A percentile compares a stretch with the other conserved stretches of the same genome.
These are phyloP conservation scores for Curvularia lunata DNA, from an alignment of 2,329 filamentous ascomycete species.

Conservation along the genomic window DNA sequence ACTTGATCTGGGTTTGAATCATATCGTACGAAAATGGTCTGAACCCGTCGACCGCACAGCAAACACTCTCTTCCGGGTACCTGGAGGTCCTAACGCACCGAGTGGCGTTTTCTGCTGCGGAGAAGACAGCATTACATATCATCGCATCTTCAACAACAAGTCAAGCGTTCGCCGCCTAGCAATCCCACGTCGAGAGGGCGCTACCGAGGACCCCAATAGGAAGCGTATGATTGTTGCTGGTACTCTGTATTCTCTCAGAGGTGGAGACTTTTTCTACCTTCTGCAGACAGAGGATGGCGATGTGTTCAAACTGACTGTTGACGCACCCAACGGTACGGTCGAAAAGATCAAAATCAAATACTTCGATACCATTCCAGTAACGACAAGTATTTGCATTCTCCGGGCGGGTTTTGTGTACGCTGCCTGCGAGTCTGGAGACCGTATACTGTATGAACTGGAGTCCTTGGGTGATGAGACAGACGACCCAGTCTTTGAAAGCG, in stretches of 20 bases:
- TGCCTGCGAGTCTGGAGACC: slow-evolving; percentile 89
- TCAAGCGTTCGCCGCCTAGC: slow-evolving; percentile 87
- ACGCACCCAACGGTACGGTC: slow-evolving; percentile 74
- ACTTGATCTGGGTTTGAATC: slow-evolving; percentile 93
- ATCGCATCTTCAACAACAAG: slow-evolving; percentile 75
- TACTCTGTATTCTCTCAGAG: slow-evolving; percentile 97
- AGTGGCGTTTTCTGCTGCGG: slow-evolving; percentile 95
- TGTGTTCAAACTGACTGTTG: slow-evolving; percentile 93
- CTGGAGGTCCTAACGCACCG: slow-evolving; percentile 89
- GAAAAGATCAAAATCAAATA: slow-evolving; percentile 90
- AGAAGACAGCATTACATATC: slow-evolving; percentile 93
- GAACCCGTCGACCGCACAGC: slow-evolving; percentile 90
- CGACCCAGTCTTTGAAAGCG: slow-evolving; percentile 83
- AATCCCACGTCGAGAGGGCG: slow-evolving; percentile 83
- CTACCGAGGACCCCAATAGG: slow-evolving; percentile 88
- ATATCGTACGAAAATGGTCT: slow-evolving; percentile 96
- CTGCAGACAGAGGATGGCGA: slow-evolving; percentile 98
- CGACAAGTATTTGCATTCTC: slow-evolving; percentile 85
- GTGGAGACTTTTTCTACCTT: slow-evolving; percentile 90
- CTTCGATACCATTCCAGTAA: slow-evolving; percentile 93
- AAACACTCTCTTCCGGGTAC: slow-evolving; percentile 91
- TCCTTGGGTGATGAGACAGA: slow-evolving; percentile 96
- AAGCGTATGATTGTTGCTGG: slow-evolving; percentile 87
- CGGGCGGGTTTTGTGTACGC: slow-evolving; percentile 96
- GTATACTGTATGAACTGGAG: slow-evolving; percentile 95